A percentile compares a stretch with the other conserved stretches of the same genome.
Evolutionary conservation across 2,329 filamentous ascomycete species (phyloP).

Genomic region (Lasiodiplodia theobromae): DNA sequence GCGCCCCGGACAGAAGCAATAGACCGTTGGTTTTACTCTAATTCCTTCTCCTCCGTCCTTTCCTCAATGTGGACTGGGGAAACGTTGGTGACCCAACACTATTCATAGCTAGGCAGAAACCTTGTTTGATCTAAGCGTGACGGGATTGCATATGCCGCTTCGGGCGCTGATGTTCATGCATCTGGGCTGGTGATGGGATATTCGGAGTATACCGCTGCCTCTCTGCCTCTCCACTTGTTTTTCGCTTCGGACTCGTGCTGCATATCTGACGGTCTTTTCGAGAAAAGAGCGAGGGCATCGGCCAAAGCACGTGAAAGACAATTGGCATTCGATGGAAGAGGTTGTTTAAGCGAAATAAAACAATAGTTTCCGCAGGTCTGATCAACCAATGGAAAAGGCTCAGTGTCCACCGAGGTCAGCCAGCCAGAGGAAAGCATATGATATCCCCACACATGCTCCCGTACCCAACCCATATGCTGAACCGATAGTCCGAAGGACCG

Average conservation of each 20-base stretch:
- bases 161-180: not conserved
- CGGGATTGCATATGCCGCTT: not conserved
- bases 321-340: not conserved
- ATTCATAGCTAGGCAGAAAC: not conserved
- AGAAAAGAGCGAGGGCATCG: not conserved
- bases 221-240: not conserved
- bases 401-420: not conserved
- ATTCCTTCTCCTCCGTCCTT: not conserved
- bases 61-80: not conserved
- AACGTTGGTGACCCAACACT: not conserved
- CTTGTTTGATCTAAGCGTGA: not conserved
- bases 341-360: not conserved
- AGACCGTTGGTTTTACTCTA: not conserved
- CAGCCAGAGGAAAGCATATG: not conserved
- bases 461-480: too few species aligned
- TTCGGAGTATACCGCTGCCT: not conserved
- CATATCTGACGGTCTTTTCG: not conserved
- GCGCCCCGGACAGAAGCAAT: not conserved
- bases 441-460: not conserved
- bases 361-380: not conserved
- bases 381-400: not conserved
- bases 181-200: not conserved
- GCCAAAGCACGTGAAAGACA: not conserved
- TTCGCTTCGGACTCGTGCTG: not conserved
- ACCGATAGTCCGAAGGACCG: not conserved